Base-by-base conservation (phyloP, 305 asterid genomes). In the Salvia sclarea region DNA sequence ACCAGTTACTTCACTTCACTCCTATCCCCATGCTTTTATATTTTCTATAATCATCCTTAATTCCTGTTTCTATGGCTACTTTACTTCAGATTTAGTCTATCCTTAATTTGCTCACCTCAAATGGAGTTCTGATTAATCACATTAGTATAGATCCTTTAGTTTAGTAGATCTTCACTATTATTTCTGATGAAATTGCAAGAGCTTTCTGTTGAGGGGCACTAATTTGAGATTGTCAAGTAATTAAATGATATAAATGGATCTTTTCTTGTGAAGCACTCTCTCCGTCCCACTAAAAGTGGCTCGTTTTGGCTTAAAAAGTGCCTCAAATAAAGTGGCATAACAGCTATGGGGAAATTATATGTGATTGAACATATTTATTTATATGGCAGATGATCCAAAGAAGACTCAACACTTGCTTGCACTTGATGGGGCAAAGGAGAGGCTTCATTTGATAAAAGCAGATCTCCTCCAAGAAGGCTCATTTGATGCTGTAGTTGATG, bases 341-440 rank as follows among this genome's bases (percentile, higher is more conserved):
- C n/a, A n/a, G n/a, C n/a, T n/a, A n/a, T n/a, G n/a, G n/a, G n/a
- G n/a, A n/a, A n/a, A n/a, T n/a, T n/a, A n/a, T n/a, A n/a, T n/a
- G n/a, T n/a, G n/a, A n/a, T n/a, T n/a, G n/a, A n/a, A n/a, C n/a
- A n/a, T n/a, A n/a, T n/a, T n/a, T n/a, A 31, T 49, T 8, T 20
- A 18, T 49, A 50, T 11, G 57, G 8, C 74, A 87, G 90, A 79
- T 77, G 83, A 84, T 77, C 69, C 79, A 12, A 84, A 77, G 78
- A 86, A 82, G 81, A 66, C 72, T 6, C 76, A 66, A 22, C 92
- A 86, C 79, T 75, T 86, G 44, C 74, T 78, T 61, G 70, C 76
- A 3, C 88, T 86, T 43, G 85, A 84, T n/a, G 89, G 89, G 74
- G 92, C 92, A 17, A 77, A 77, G 77, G 92, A 86, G 75, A 86